phyloP scores from a whole-genome alignment of 805 yeast genomes.

The Wickerhamiella kurtzmanii region DNA sequence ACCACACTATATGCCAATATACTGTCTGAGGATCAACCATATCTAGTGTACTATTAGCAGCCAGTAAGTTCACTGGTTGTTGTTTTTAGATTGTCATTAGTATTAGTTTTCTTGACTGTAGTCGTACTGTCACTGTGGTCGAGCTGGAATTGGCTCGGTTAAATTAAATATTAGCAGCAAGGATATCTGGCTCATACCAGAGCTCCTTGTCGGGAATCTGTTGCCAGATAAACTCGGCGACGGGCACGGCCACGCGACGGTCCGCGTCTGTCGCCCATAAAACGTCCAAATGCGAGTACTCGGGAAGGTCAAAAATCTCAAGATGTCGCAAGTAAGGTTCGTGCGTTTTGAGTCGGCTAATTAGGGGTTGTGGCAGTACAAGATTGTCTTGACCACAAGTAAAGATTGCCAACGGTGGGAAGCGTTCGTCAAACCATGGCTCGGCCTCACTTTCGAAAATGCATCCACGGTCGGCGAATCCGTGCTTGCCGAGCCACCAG shows the following conservation, averaged over 20 bases:
- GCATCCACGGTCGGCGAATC: slow-evolving; percentile 39
- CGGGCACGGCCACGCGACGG: slow-evolving; percentile 44
- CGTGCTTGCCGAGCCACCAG: slow-evolving; percentile 70
- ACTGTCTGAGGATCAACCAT: no score
- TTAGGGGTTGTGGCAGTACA: slow-evolving; percentile 60
- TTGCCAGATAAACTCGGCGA: slow-evolving; percentile 22
- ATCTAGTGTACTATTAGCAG: no score
- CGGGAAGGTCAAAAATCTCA: slow-evolving; percentile 33
- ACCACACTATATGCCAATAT: no score
- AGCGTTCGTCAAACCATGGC: slow-evolving; percentile 29
- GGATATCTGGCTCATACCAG: slow-evolving; percentile 4
- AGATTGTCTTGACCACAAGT: slow-evolving; percentile 62
- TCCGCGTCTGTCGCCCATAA: slow-evolving; percentile 79
- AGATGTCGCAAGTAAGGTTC: slow-evolving; percentile 31
- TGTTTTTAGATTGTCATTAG: no score
- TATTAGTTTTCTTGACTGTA: no score
- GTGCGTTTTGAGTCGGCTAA: slow-evolving; percentile 45
- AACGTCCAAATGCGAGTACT: slow-evolving; percentile 79
- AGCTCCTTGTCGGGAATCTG: slow-evolving; percentile 6
- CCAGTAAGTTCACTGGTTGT: no score
- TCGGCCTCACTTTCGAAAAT: slow-evolving; percentile 39
- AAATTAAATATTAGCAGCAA: not conserved
- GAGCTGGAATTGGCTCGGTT: not conserved
- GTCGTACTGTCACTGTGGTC: no score
- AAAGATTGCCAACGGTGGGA: slow-evolving; percentile 53